Evolutionary conservation across 73 alveolate species (phyloP).

Genomic region (Uronychia setigera): DNA sequence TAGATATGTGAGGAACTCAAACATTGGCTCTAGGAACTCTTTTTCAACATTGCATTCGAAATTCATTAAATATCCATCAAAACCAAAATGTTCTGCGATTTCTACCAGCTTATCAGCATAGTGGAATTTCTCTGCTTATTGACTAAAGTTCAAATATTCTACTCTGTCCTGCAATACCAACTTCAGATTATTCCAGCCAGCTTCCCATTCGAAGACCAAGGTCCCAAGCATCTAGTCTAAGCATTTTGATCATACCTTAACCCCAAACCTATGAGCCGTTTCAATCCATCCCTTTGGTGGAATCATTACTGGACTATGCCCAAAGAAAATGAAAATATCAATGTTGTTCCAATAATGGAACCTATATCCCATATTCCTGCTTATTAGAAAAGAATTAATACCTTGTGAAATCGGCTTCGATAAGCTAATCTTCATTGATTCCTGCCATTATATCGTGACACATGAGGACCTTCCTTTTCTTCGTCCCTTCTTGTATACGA

Average conservation of each 20-base stretch:
- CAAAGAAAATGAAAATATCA: slow-evolving; percentile 73
- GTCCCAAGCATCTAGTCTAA: slow-evolving; percentile 68
- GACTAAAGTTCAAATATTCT: not conserved
- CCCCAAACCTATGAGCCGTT: slow-evolving; percentile 69
- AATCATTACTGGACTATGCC: slow-evolving; percentile 68
- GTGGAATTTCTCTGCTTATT: slow-evolving; percentile 13
- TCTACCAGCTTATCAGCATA: slow-evolving; percentile 64
- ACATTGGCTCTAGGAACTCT: slow-evolving; percentile 29
- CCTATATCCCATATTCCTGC: slow-evolving; percentile 55
- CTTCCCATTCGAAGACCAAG: slow-evolving; percentile 68
- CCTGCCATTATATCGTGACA: slow-evolving; percentile 67
- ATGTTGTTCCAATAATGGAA: slow-evolving; percentile 67
- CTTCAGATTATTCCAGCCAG: slow-evolving; percentile 43
- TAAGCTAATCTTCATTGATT: slow-evolving; percentile 15
- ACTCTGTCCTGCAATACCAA: slow-evolving; percentile 40
- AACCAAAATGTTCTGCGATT: slow-evolving; percentile 59
- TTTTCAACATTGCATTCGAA: slow-evolving; percentile 65
- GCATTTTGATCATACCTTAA: no score
- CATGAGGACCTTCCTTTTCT: slow-evolving; percentile 41
- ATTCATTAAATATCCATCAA: slow-evolving; percentile 82
- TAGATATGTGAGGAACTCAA: slow-evolving; percentile 43
- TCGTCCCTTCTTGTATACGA: not conserved
- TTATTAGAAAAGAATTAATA: no score
- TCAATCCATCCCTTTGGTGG: slow-evolving; percentile 70
- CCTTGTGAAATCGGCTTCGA: slow-evolving; percentile 12